A percentile compares a stretch with the other conserved stretches of the same genome.
Conservation (phyloP, 352 stramenopile genomes). For the Pythium plurisporium region DNA sequence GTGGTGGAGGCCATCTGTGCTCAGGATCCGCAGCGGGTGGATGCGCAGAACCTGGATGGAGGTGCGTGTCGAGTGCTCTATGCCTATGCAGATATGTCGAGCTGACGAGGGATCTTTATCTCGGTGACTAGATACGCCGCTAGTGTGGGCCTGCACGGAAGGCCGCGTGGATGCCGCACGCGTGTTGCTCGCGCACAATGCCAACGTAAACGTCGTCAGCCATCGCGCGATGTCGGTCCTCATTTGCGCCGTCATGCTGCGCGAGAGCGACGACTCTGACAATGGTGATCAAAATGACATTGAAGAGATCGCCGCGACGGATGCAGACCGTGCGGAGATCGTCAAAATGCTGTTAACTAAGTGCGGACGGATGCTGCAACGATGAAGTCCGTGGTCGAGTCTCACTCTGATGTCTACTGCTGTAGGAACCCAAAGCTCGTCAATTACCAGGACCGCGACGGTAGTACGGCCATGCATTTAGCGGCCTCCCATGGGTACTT, state of each 20-base stretch:
- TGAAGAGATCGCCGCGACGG: constrained; percentile 47
- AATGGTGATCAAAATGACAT: constrained; percentile 39
- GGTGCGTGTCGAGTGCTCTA: constrained; percentile 18
- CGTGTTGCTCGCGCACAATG: constrained; percentile 52
- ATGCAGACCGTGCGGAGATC: constrained; percentile 45
- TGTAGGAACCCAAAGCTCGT: constrained; percentile 53
- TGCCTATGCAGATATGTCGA: no score
- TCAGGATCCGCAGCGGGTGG: constrained; percentile 45
- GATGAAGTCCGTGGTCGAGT: background rate
- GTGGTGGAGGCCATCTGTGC: constrained; percentile 70
- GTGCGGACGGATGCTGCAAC: constrained; percentile 14
- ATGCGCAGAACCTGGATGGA: constrained; percentile 68
- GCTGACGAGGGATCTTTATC: no score
- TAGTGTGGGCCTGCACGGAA: constrained; percentile 84
- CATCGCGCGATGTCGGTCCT: constrained; percentile 65
- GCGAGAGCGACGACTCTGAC: constrained; percentile 41
- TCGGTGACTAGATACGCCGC: constrained; percentile 63
- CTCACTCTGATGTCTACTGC: background rate
- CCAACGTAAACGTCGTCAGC: constrained; percentile 66
- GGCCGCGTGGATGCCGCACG: constrained; percentile 58
- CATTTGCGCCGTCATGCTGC: constrained; percentile 76
- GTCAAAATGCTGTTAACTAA: constrained; percentile 51
- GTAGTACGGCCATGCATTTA: constrained; percentile 81
- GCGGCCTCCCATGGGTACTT: constrained; percentile 70
- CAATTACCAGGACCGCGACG: constrained; percentile 80